phyloP scores from a whole-genome alignment of 129 eudicot genomes.

The Calendula officinalis region DNA sequence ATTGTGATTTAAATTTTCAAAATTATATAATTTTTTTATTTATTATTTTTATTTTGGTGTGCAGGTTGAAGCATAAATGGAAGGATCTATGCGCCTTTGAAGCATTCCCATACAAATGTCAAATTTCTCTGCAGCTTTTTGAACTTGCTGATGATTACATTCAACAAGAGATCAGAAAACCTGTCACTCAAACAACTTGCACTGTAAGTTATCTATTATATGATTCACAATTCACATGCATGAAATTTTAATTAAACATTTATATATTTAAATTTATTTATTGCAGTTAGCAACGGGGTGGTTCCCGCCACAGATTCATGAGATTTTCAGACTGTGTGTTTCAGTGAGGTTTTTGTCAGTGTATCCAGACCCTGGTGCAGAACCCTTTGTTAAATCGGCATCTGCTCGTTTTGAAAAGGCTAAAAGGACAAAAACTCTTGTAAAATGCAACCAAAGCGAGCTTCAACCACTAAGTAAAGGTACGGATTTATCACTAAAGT shows the following conservation, averaged over 20 bases:
- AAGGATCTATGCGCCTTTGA: constrained; percentile 66
- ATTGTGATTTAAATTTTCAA: not conserved
- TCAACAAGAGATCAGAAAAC: constrained; percentile 76
- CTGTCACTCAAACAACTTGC: constrained; percentile 54
- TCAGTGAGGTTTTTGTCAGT: constrained; percentile 70
- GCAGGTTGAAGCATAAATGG: constrained; percentile 70
- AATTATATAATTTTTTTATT: not conserved
- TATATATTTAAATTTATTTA: not conserved
- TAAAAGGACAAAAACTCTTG: constrained; percentile 40
- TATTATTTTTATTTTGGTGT: not conserved
- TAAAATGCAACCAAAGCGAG: constrained; percentile 37
- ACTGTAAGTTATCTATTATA: constrained; percentile 38
- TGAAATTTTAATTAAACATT: not conserved
- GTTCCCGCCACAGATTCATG: constrained; percentile 57
- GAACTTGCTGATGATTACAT: constrained; percentile 87
- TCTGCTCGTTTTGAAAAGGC: constrained; percentile 60
- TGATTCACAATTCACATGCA: too few species aligned
- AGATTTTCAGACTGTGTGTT: constrained; percentile 52
- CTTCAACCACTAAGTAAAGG: constrained; percentile 53
- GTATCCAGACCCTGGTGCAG: constrained; percentile 66
- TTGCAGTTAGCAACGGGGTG: constrained; percentile 77
- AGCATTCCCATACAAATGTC: constrained; percentile 72
- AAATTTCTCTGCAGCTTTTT: constrained; percentile 60
- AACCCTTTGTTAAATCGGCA: constrained; percentile 41
- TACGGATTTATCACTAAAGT: constrained; percentile 4